These are phyloP conservation scores for Sanghuangporus baumii DNA, from an alignment of 1,284 basidiomycete species.

Conservation along the genomic window DNA sequence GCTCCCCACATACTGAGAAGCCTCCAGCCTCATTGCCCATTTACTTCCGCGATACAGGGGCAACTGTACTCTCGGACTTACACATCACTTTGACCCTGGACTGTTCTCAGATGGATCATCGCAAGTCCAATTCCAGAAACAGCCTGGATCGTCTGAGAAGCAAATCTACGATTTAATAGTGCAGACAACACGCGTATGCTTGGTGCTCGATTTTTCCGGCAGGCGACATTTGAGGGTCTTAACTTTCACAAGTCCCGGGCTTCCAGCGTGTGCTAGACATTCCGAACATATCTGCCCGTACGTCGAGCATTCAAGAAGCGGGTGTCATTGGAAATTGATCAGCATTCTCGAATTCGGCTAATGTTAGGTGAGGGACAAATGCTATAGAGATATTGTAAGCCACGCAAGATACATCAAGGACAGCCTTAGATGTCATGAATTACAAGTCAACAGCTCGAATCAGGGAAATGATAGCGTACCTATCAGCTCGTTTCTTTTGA, in stretches of 20 bases:
- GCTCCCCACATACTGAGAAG: neutral
- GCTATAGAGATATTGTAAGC: neutral
- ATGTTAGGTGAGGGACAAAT: neutral
- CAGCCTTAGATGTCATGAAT: neutral
- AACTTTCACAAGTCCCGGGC: neutral
- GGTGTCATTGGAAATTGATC: neutral
- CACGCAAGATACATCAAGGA: neutral
- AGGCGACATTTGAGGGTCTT: neutral
- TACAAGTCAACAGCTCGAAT: neutral
- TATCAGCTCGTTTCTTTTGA: neutral
- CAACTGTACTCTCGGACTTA: neutral
- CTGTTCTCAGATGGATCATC: slow-evolving; percentile 10
- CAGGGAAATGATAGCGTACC: neutral
- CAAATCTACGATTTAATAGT: neutral
- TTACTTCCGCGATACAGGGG: neutral
- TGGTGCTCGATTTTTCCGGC: neutral
- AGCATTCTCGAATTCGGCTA: neutral
- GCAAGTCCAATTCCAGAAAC: neutral
- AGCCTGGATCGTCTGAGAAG: neutral
- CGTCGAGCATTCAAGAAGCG: neutral
- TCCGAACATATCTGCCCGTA: neutral
- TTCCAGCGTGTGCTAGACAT: neutral
- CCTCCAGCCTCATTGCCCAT: neutral
- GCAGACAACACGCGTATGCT: neutral
- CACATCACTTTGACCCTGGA: neutral